Evolutionary conservation across 2,329 filamentous ascomycete genomes (phyloP), one percentile per base, ranked within the genome.

Genomic region (Xylaria sp.): DNA sequence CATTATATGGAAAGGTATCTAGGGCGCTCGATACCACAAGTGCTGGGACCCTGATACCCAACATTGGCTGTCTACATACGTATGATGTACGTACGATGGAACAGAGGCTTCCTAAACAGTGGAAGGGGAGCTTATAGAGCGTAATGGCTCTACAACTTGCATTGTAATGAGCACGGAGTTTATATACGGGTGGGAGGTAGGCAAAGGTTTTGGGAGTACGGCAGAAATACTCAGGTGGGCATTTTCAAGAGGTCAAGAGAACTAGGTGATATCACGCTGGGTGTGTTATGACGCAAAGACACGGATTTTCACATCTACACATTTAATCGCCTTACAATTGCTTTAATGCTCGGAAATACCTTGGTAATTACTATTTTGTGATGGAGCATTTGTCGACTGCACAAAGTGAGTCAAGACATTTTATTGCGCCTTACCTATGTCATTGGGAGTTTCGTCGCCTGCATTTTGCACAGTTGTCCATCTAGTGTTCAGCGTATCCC

Each of bases 361-460:
- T 39, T n/a, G 33, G 39, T 64, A 61, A 57, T 49, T 62, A 48
- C 15, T 59, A 62, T 58, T 68, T 52, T 51, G 12, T 68, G 61
- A 68, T 68, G 33, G 61, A n/a, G 9, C 9, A 25, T 15, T 20
- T 33, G 8, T 43, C 18, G 1, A 36, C 28, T 28, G 6, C 28
- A 36, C 9, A 7, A 36, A 36, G 33, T 7, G 33, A 36, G 33
- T 36, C 10, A 36, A 36, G 28, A 36, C 10, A 36, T 1, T 28
- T 28, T 28, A 28, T 4, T 28, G 6, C 3, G 28, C 28, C 28
- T 28, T 28, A 28, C 28, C 28, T 2, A 28, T 28, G 3, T 5
- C 28, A 28, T 28, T 28, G 28, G 6, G 28, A 28, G 1, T 3
- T 28, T 28, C 28, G 28, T 28, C 28, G 28, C 28, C 28, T 28